Evolutionary conservation across 140 eudicot species (phyloP).

Genomic region (Bidens hawaiensis): DNA sequence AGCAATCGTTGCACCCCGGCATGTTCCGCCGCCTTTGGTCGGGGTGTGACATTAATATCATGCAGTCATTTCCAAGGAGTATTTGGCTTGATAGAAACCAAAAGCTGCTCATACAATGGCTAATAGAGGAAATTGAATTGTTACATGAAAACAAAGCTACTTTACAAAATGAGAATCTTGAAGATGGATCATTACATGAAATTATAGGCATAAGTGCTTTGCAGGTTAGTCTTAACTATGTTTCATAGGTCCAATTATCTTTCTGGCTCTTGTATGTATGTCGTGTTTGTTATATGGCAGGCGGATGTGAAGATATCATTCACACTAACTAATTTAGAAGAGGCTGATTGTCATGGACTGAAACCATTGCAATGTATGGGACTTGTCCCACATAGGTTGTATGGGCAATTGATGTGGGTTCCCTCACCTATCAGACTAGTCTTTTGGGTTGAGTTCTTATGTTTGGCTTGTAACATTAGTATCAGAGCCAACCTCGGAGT

Average conservation of each 20-base stretch:
- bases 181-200: conserved; percentile 41
- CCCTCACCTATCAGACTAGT: no score
- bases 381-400: no score
- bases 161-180: conserved; percentile 23
- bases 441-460: no score
- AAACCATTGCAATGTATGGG: no score
- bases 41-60: no score
- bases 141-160: conserved; percentile 31
- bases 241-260: background rate
- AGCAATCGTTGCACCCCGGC: no score
- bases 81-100: conserved; percentile 55
- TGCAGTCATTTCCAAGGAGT: conserved; percentile 67
- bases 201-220: conserved; percentile 52
- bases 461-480: no score
- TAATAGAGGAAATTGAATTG: conserved; percentile 54
- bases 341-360: conserved; percentile 59
- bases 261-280: background rate
- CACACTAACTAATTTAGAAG: conserved; percentile 27
- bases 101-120: conserved; percentile 72
- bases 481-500: no score
- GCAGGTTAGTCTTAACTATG: conserved; percentile 36
- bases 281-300: conserved; percentile 14
- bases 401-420: no score
- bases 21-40: no score
- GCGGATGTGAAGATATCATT: conserved; percentile 66